A percentile compares a stretch with the other conserved stretches of the same genome.
These are phyloP conservation scores for Penicillium decumbens DNA, from an alignment of 2,329 filamentous ascomycete genomes.

Conservation along the genomic window DNA sequence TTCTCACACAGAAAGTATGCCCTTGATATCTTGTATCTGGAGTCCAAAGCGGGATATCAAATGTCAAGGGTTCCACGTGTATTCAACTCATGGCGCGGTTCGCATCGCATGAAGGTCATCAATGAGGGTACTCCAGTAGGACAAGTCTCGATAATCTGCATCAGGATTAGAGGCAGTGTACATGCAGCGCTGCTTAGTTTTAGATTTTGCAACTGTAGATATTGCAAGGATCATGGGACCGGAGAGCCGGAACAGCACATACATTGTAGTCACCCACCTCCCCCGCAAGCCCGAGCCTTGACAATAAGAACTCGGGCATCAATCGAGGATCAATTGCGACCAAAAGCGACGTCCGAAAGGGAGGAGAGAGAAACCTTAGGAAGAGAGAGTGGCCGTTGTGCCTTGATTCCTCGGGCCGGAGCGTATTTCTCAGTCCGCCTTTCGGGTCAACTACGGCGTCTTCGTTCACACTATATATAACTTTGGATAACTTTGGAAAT, in stretches of 20 bases:
- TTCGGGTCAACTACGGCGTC: slow-evolving; percentile 2
- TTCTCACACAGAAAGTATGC: not conserved
- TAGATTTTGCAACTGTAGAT: slow-evolving; percentile 9
- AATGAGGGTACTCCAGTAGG: not conserved
- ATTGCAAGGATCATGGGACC: not conserved
- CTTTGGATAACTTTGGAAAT: too few species aligned
- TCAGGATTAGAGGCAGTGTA: not conserved
- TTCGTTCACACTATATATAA: not conserved
- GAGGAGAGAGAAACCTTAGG: slow-evolving; percentile 9
- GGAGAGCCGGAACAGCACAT: slow-evolving; percentile 4
- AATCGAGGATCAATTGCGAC: slow-evolving; percentile 10
- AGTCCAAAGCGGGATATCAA: slow-evolving; percentile 18
- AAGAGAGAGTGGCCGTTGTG: slow-evolving; percentile 10
- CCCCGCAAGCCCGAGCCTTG: slow-evolving; percentile 3
- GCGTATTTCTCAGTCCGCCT: slow-evolving; percentile 36
- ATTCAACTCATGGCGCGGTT: slow-evolving; percentile 22
- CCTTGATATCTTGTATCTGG: not conserved
- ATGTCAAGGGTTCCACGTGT: slow-evolving; percentile 16
- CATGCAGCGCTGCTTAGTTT: not conserved
- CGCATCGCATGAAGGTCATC: slow-evolving; percentile 8
- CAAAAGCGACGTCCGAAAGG: slow-evolving; percentile 1
- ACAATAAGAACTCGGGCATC: slow-evolving; percentile 4
- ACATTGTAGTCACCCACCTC: slow-evolving; percentile 9
- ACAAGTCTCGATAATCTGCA: not conserved
- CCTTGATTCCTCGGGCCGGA: slow-evolving; percentile 21